phyloP scores from a whole-genome alignment of 2,329 filamentous ascomycete species.

The Penicillium sp. region DNA sequence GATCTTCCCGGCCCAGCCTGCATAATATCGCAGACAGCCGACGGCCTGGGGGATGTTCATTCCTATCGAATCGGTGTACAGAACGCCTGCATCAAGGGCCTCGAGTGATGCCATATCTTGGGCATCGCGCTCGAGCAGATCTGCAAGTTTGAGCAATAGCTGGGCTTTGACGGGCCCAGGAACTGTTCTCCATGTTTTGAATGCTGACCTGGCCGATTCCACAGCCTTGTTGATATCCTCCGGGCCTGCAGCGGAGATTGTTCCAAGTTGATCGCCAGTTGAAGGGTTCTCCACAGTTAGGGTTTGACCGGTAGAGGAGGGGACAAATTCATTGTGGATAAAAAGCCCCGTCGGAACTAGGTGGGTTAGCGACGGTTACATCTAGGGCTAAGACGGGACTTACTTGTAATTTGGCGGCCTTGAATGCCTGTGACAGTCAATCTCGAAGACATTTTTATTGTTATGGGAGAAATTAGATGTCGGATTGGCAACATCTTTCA shows the following conservation, averaged over 20 bases:
- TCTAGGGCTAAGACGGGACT: not conserved
- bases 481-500: not conserved
- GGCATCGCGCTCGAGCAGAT: constrained; percentile 29
- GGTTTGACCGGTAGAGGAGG: constrained; percentile 20
- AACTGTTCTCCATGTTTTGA: constrained; percentile 27
- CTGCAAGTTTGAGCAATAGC: constrained; percentile 28
- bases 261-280: constrained; percentile 23
- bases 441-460: constrained; percentile 4
- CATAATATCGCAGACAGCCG: constrained; percentile 29
- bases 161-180: constrained; percentile 19
- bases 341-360: constrained; percentile 31
- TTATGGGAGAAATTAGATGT: not conserved
- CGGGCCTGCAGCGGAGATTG: constrained; percentile 24
- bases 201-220: constrained; percentile 19
- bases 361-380: not conserved
- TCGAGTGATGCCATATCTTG: constrained; percentile 29
- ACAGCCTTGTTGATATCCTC: constrained; percentile 30
- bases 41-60: constrained; percentile 27
- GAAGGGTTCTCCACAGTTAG: constrained; percentile 28
- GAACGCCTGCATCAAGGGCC: constrained; percentile 28
- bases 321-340: constrained; percentile 30
- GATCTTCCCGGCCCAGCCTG: constrained; percentile 33
- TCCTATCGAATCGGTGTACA: constrained; percentile 25
- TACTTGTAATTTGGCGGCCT: constrained; percentile 21
- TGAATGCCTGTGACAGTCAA: constrained; percentile 19